Evolutionary conservation across 2,329 filamentous ascomycete species (phyloP).

Genomic region (Cladosporium halotolerans): DNA sequence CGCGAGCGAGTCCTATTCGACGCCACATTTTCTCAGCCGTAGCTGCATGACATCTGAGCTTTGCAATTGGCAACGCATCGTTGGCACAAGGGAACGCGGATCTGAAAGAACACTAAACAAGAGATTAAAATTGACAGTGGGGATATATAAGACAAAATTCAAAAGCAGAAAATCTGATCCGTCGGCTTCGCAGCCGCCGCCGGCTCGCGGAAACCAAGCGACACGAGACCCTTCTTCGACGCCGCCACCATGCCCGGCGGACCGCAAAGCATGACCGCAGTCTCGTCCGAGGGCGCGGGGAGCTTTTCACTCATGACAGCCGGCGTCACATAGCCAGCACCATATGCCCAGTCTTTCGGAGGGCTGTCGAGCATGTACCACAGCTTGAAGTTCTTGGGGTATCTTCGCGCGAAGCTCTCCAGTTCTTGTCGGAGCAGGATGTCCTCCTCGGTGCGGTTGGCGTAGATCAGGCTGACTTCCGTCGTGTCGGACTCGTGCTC

Average conservation of each 20-base stretch:
- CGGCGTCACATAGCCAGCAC: slow-evolving; percentile 47
- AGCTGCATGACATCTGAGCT: too few species aligned
- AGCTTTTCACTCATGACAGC: slow-evolving; percentile 47
- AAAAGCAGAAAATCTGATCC: slow-evolving; percentile 95
- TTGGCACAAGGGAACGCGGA: too few species aligned
- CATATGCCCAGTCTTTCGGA: slow-evolving; percentile 43
- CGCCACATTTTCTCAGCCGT: too few species aligned
- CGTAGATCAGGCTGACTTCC: slow-evolving; percentile 52
- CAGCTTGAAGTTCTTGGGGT: slow-evolving; percentile 47
- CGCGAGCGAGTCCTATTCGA: too few species aligned
- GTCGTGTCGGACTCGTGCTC: slow-evolving; percentile 55
- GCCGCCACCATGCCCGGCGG: slow-evolving; percentile 56
- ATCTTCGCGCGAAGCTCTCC: slow-evolving; percentile 46
- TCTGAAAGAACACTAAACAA: too few species aligned
- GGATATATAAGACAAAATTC: slow-evolving; percentile 30
- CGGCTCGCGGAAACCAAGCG: slow-evolving; percentile 72
- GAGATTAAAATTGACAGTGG: slow-evolving; percentile 8
- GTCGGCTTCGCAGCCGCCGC: slow-evolving; percentile 88
- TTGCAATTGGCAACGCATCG: too few species aligned
- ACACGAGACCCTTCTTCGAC: slow-evolving; percentile 41
- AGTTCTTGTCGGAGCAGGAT: slow-evolving; percentile 55
- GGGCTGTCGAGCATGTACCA: slow-evolving; percentile 51
- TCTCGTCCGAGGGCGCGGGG: slow-evolving; percentile 40
- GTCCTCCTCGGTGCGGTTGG: slow-evolving; percentile 53
- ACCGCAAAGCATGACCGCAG: slow-evolving; percentile 55